Conservation (phyloP, 495 filamentous ascomycete genomes). For the Daldinia bambusicola region DNA sequence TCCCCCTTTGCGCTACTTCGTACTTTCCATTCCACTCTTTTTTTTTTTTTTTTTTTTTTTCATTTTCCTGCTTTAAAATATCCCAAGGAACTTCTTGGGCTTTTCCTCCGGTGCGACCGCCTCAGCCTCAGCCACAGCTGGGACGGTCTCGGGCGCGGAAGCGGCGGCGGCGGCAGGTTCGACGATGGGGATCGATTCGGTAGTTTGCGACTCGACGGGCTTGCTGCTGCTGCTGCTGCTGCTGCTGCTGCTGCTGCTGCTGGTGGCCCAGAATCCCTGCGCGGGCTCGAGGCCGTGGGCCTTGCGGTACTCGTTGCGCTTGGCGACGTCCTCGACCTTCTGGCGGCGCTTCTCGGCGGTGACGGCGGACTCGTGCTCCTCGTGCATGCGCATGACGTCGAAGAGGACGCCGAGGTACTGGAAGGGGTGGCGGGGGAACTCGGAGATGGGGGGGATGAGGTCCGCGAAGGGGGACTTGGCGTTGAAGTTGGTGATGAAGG, state of each 20-base stretch:
- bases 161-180: conserved; percentile 17
- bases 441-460: conserved; percentile 71
- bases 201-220: conserved; percentile 7
- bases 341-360: conserved; percentile 72
- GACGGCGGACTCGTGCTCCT: conserved; percentile 68
- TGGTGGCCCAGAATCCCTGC: conserved; percentile 44
- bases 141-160: conserved; percentile 3
- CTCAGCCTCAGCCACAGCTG: conserved; percentile 29
- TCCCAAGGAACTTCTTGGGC: conserved; percentile 57
- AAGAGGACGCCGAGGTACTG: conserved; percentile 64
- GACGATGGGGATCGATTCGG: conserved; percentile 17
- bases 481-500: conserved; percentile 76
- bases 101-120: conserved; percentile 32
- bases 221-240: not conserved
- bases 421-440: conserved; percentile 71
- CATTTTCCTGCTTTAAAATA: conserved; percentile 50
- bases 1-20: conserved; percentile 10
- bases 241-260: conserved; percentile 1
- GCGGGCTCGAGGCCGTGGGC: conserved; percentile 80
- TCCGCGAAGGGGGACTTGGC: conserved; percentile 75
- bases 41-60: not conserved
- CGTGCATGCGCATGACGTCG: conserved; percentile 76
- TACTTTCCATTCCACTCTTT: conserved; percentile 1
- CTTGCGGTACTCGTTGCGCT: conserved; percentile 79
- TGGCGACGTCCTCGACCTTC: conserved; percentile 79